A percentile compares a stretch with the other conserved stretches of the same genome.
Conservation (phyloP, 495 filamentous ascomycete genomes). For the Saxophila tyrrhenica region DNA sequence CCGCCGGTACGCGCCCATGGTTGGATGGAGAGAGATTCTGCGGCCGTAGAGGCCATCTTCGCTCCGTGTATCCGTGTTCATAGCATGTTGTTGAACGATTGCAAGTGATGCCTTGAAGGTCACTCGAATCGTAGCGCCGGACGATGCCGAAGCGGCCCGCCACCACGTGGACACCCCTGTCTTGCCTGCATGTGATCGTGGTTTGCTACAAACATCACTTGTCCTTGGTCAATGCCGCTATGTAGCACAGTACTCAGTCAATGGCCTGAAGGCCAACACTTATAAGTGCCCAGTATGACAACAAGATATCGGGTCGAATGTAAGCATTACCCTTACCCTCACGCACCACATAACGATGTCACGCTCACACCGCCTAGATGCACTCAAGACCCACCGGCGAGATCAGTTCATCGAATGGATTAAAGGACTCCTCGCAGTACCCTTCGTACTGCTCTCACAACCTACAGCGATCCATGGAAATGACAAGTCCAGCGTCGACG, state of each 20-base stretch:
- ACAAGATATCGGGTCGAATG: slow-evolving; percentile 87
- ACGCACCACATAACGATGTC: background rate
- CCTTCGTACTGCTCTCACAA: slow-evolving; percentile 93
- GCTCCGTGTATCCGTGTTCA: background rate
- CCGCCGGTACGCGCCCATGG: slow-evolving; percentile 23
- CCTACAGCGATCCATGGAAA: slow-evolving; percentile 70
- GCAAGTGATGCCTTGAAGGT: no score
- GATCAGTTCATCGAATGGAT: slow-evolving; percentile 79
- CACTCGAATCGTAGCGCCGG: no score
- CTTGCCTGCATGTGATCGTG: no score
- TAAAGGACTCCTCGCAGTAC: slow-evolving; percentile 82
- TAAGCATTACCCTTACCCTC: slow-evolving; percentile 28
- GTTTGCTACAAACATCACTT: no score
- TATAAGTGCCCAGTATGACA: slow-evolving; percentile 52
- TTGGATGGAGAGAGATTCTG: slow-evolving; percentile 14
- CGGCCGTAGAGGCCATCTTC: background rate
- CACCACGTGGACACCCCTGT: no score
- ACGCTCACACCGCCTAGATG: slow-evolving; percentile 44
- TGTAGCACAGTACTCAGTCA: background rate
- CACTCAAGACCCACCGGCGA: slow-evolving; percentile 73
- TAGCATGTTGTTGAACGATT: background rate
- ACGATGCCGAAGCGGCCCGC: no score
- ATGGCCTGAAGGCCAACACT: background rate
- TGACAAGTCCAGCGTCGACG: slow-evolving; percentile 45
- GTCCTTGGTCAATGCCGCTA: no score